Evolutionary conservation across 2,329 filamentous ascomycete species (phyloP).

Genomic region (Epichloe festucae): DNA sequence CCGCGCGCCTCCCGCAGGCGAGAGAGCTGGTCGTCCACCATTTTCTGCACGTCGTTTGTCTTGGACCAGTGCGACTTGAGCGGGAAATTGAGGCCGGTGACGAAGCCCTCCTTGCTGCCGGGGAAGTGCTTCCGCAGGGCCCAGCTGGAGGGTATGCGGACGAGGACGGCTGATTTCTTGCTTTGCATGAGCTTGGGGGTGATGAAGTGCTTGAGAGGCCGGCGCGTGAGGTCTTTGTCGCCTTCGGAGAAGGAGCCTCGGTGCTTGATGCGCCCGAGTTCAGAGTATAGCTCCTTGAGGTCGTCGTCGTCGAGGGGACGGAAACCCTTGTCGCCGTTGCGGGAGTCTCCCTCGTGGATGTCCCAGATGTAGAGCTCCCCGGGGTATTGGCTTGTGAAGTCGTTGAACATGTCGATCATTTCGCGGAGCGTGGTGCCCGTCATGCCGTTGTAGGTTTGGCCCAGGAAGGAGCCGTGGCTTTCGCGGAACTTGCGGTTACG

Average conservation of each 20-base stretch:
- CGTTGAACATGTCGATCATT: constrained; percentile 17
- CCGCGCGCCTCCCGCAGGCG: constrained; percentile 7
- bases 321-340: background rate
- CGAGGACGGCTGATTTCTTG: constrained; percentile 14
- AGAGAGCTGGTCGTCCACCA: constrained; percentile 13
- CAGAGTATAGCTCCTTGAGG: constrained; percentile 9
- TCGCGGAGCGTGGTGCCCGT: constrained; percentile 13
- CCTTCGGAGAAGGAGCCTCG: constrained; percentile 9
- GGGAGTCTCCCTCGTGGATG: constrained; percentile 10
- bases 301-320: constrained; percentile 1
- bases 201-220: constrained; percentile 16
- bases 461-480: constrained; percentile 10
- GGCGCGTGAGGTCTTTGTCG: constrained; percentile 13
- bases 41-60: background rate
- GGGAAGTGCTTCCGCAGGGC: constrained; percentile 10
- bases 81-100: constrained; percentile 14
- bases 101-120: constrained; percentile 15
- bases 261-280: constrained; percentile 12
- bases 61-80: constrained; percentile 13
- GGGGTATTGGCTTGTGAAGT: constrained; percentile 15
- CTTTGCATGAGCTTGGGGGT: background rate
- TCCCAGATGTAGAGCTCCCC: constrained; percentile 23
- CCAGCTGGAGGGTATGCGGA: constrained; percentile 16
- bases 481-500: constrained; percentile 7
- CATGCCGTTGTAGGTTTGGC: constrained; percentile 11